These are phyloP conservation scores for Zalerion maritima DNA, from an alignment of 495 filamentous ascomycete species.

Conservation along the genomic window DNA sequence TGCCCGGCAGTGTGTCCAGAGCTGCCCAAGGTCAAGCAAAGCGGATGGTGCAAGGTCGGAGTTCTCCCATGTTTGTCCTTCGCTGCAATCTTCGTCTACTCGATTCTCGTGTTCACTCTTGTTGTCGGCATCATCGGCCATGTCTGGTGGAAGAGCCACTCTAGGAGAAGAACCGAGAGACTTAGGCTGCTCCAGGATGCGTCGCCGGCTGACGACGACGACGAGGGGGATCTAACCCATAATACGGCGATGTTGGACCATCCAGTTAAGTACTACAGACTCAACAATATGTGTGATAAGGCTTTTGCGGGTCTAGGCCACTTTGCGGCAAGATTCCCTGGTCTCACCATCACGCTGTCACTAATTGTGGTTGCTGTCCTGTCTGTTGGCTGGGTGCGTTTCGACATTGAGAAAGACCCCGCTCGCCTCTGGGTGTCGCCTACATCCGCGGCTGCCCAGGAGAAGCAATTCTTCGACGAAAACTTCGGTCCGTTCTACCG, in stretches of 20 bases:
- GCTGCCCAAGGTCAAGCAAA: slow-evolving; percentile 53
- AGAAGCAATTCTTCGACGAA: slow-evolving; percentile 89
- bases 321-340: slow-evolving; percentile 67
- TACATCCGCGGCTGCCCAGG: slow-evolving; percentile 73
- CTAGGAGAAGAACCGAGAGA: slow-evolving; percentile 59
- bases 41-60: slow-evolving; percentile 66
- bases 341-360: slow-evolving; percentile 60
- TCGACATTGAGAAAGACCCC: slow-evolving; percentile 75
- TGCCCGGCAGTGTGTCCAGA: slow-evolving; percentile 74
- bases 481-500: slow-evolving; percentile 95
- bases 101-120: slow-evolving; percentile 51
- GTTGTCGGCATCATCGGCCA: slow-evolving; percentile 54
- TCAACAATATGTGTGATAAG: slow-evolving; percentile 67
- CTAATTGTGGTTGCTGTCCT: slow-evolving; percentile 57
- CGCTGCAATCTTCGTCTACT: slow-evolving; percentile 75
- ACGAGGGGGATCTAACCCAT: slow-evolving; percentile 67
- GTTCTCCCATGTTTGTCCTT: slow-evolving; percentile 82
- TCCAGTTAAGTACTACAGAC: slow-evolving; percentile 53
- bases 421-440: slow-evolving; percentile 93
- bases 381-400: slow-evolving; percentile 75
- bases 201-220: slow-evolving; percentile 70
- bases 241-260: slow-evolving; percentile 54
- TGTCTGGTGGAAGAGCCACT: slow-evolving; percentile 56
- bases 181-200: slow-evolving; percentile 76
- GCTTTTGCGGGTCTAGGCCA: slow-evolving; percentile 74